Evolutionary conservation across 2,329 filamentous ascomycete genomes (phyloP).

Genomic region (Phialophora verrucosa): DNA sequence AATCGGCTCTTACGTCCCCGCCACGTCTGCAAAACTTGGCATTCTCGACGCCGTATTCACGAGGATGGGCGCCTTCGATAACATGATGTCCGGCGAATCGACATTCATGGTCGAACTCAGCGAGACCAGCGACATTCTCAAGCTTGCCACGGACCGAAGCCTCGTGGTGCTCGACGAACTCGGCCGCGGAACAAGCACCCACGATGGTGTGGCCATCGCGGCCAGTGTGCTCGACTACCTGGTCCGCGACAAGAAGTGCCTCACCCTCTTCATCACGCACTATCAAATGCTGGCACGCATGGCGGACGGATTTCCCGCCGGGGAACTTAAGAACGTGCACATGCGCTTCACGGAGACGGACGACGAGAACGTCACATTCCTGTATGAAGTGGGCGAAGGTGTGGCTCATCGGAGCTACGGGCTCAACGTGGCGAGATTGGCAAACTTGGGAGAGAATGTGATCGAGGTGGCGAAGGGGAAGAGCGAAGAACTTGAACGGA

Average conservation of each 20-base stretch:
- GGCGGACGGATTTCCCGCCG: conserved; percentile 68
- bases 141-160: conserved; percentile 80
- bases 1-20: conserved; percentile 92
- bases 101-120: conserved; percentile 99
- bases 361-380: conserved; percentile 84
- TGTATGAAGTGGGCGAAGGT: conserved; percentile 90
- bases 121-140: conserved; percentile 89
- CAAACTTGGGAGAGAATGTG: conserved; percentile 76
- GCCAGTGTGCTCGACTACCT: conserved; percentile 88
- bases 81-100: conserved; percentile 90
- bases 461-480: conserved; percentile 80
- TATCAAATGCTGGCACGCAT: conserved; percentile 86
- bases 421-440: conserved; percentile 86
- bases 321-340: conserved; percentile 82
- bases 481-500: conserved; percentile 78
- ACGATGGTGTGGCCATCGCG: conserved; percentile 95
- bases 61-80: conserved; percentile 94
- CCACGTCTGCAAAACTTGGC: conserved; percentile 73
- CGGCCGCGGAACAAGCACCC: conserved; percentile 88
- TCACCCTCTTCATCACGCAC: conserved; percentile 96
- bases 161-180: conserved; percentile 95
- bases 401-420: conserved; percentile 95
- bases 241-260: conserved; percentile 72
- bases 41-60: conserved; percentile 92
- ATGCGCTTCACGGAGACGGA: conserved; percentile 79